These are phyloP conservation scores for Geosiphon pyriformis DNA, from an alignment of 192 early-diverging fungal species.

Conservation along the genomic window DNA sequence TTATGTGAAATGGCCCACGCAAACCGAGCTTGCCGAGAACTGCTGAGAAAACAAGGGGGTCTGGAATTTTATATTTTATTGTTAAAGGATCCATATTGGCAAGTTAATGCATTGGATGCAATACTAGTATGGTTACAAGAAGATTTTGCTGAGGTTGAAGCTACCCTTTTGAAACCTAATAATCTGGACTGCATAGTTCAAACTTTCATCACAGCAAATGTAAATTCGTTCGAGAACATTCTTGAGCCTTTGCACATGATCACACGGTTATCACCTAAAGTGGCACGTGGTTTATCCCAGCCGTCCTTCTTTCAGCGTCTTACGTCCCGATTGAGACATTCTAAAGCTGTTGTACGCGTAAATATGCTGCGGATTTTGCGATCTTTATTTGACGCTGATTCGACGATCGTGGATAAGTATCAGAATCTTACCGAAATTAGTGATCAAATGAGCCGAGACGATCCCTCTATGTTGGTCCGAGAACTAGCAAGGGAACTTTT, in stretches of 20 bases:
- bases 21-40: constrained; percentile 38
- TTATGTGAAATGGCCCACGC: constrained; percentile 57
- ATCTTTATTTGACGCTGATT: constrained; percentile 40
- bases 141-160: constrained; percentile 36
- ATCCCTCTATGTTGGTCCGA: constrained; percentile 44
- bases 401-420: constrained; percentile 32
- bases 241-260: constrained; percentile 48
- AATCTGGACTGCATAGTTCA: constrained; percentile 35
- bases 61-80: constrained; percentile 43
- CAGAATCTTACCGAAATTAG: constrained; percentile 29
- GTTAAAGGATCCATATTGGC: constrained; percentile 52
- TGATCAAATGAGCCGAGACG: constrained; percentile 33
- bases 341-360: constrained; percentile 46
- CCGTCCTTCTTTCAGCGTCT: constrained; percentile 34
- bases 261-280: constrained; percentile 32
- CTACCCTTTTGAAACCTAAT: constrained; percentile 29
- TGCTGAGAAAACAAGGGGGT: constrained; percentile 43
- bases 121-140: constrained; percentile 50
- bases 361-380: constrained; percentile 46
- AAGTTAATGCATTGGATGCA: constrained; percentile 56
- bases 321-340: constrained; percentile 31
- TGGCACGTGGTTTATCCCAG: constrained; percentile 34
- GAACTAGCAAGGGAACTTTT: constrained; percentile 42
- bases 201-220: constrained; percentile 42
- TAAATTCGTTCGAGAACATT: constrained; percentile 50